phyloP scores from a whole-genome alignment of 257 asterid species.

The Scutellaria barbata region DNA sequence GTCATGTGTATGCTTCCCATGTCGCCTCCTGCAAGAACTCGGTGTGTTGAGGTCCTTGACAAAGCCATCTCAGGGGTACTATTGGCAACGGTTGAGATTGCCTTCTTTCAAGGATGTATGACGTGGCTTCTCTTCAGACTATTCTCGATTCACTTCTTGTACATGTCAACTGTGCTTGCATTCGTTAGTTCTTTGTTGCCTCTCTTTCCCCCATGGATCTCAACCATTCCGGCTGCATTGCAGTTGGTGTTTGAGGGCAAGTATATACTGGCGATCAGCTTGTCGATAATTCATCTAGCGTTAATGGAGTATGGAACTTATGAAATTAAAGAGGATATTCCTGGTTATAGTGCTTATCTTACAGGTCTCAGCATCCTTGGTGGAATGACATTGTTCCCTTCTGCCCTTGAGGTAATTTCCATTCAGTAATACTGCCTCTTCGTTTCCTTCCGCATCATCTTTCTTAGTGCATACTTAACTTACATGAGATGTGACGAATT shows the following conservation, averaged over 20 bases:
- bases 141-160: slow-evolving; percentile 77
- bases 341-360: slow-evolving; percentile 84
- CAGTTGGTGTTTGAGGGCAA: slow-evolving; percentile 81
- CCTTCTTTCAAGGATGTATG: slow-evolving; percentile 88
- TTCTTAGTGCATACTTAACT: not conserved
- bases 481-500: not conserved
- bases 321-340: slow-evolving; percentile 84
- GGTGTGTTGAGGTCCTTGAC: slow-evolving; percentile 84
- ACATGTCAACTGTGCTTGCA: slow-evolving; percentile 85
- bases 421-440: not conserved
- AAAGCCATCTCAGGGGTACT: slow-evolving; percentile 88
- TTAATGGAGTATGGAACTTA: slow-evolving; percentile 84
- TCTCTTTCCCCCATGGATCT: slow-evolving; percentile 71
- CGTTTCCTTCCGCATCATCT: not conserved
- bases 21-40: slow-evolving; percentile 65
- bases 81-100: slow-evolving; percentile 86
- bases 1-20: slow-evolving; percentile 87
- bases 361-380: slow-evolving; percentile 97
- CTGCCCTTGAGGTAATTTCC: slow-evolving; percentile 80
- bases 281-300: slow-evolving; percentile 68
- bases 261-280: slow-evolving; percentile 59
- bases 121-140: slow-evolving; percentile 91
- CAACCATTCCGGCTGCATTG: slow-evolving; percentile 84
- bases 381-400: slow-evolving; percentile 92
- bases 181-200: slow-evolving; percentile 83